Base-by-base conservation (phyloP, 805 yeast species). In the Kodamaea jinghongensis region DNA sequence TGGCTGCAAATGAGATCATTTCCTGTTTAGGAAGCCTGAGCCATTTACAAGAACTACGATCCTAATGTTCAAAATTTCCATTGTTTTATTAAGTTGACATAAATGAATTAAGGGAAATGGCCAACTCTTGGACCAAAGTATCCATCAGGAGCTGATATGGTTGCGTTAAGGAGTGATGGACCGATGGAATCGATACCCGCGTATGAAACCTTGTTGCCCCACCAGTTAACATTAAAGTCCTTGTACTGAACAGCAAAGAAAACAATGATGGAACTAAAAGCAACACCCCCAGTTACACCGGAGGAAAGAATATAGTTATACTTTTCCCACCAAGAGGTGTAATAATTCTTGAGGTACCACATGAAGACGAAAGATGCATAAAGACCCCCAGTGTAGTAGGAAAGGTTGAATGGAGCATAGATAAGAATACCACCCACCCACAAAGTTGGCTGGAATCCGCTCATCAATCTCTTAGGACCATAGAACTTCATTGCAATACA, bases 141-240 rank as follows among this genome's bases (percentile, higher is more conserved):
- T 1, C 71, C 71, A 22, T 51, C 62, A 1, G 61, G 59, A 12
- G 61, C 60, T 4, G n/a, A 17, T 7, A 23, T 36, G 8, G 58
- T 46, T 3, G 52, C 56, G 43, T 52, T 49, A 23, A 48, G 41
- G n/a, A 41, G 35, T 2, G 33, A 4, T 13, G 74, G 44, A 11
- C 82, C 76, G 7, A 15, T 14, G 28, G 62, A 67, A 34, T 72
- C 76, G 29, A 59, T 39, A 41, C 76, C 76, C 1, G 32, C 49
- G 37, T 48, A 54, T 1, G 52, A 25, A 10, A 69, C 60, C 14
- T 33, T 44, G 34, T 55, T 55, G 4, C 65, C 65, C 66, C 66
- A 60, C 66, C 65, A 61, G n/a, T 17, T 31, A 25, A 63, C 46
- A 23, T 43, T 38, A 38, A 54, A 60, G 5, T 48, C 57, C 34